Base-by-base conservation (phyloP, 345 rosid genomes). In the Populus ilicifolia region DNA sequence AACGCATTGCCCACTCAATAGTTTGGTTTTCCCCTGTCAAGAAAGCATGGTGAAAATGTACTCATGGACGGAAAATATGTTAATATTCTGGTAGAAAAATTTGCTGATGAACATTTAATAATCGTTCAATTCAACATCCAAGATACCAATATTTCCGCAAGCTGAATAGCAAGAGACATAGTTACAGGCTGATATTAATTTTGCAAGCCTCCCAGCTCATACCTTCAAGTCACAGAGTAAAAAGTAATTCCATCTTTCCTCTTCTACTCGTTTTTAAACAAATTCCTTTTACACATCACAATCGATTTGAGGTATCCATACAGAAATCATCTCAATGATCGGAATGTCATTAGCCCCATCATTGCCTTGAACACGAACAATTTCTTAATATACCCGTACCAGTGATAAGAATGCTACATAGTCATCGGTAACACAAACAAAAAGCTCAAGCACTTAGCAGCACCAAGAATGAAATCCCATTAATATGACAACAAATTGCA, bases 21-120 rank as follows among this genome's bases (percentile, higher is more conserved):
- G 91, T 92, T 83, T 89, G 94, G 78, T 80, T 87, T 80, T 87
- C 90, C 96, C 89, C 99, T 95, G 87, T 69, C 75, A 83, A 67
- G 39, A n/a, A 64, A 73, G 78, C 23, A 59, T 39, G 50, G 67
- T 23, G 35, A 69, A 81, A 56, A 33, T 38, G 61, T 66, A 69
- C 50, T 63, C 66, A 69, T 23, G 6, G 46, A n/a, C 27, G 41
- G 3, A 41, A 41, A 65, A 68, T 66, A 29, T 59, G 27, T 25
- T 25, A 59, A 59, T 59, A 59, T n/a, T n/a, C 67, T 44, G 44
- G 65, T 39, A 12, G 48, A 43, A 10, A 43, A 63, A 29, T 64
- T 64, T 29, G 14, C 64, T 21, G 66, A 33, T 20, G 44, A 43
- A 46, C 70, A 18, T 25, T 41, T 36, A 66, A 70, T 30, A 71